phyloP scores from a whole-genome alignment of 768 basidiomycete species.

The Russula sp. region DNA sequence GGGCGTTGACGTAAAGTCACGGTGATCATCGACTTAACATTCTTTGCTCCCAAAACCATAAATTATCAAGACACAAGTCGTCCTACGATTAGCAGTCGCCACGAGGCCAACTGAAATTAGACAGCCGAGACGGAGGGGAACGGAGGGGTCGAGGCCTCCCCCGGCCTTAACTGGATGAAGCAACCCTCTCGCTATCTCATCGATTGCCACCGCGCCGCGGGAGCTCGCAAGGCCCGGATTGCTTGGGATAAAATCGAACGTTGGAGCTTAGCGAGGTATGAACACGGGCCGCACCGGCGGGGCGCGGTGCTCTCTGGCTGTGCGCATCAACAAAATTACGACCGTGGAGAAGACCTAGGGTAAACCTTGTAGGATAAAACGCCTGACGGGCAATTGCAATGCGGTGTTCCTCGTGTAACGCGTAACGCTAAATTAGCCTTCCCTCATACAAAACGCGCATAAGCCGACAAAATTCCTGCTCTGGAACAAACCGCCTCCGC shows the following conservation, averaged over 20 bases:
- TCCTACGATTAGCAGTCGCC: slow-evolving; percentile 4
- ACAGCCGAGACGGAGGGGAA: background rate
- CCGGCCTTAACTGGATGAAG: background rate
- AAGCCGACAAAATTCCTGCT: background rate
- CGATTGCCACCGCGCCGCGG: background rate
- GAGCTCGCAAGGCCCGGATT: background rate
- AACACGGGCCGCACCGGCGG: background rate
- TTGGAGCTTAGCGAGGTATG: background rate
- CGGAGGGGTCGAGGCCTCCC: background rate
- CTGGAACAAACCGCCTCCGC: background rate
- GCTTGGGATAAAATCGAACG: background rate
- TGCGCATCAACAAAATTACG: background rate
- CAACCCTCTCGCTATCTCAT: background rate
- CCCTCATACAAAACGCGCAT: background rate
- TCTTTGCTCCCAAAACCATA: background rate
- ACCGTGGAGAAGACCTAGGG: slow-evolving; percentile 1
- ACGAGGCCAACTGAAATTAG: background rate
- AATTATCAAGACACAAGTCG: background rate
- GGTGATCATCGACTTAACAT: background rate
- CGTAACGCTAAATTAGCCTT: slow-evolving; percentile 9
- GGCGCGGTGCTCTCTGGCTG: background rate
- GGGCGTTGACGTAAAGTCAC: background rate
- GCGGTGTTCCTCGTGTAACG: background rate
- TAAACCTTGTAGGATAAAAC: background rate
- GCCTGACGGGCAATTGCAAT: background rate